A percentile compares a stretch with the other conserved stretches of the same genome.
Evolutionary conservation across 2,329 filamentous ascomycete genomes (phyloP).

Genomic region (Alternaria sp.): DNA sequence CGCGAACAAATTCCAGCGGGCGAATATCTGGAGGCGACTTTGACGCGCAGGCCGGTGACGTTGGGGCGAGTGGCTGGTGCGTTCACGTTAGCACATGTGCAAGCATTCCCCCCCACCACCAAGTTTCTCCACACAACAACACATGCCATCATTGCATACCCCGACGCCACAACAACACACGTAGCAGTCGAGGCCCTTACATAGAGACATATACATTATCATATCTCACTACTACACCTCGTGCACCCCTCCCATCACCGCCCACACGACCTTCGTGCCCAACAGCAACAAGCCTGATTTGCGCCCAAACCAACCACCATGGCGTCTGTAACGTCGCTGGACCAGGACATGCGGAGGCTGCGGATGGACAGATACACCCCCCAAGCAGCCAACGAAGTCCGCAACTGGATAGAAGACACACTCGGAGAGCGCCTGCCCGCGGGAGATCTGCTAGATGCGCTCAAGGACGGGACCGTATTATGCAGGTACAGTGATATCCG

Average conservation of each 20-base stretch:
- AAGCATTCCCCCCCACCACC: slow-evolving; percentile 23
- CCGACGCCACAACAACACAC: neutral
- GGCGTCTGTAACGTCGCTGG: slow-evolving; percentile 92
- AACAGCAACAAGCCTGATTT: slow-evolving; percentile 16
- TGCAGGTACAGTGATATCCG: slow-evolving; percentile 75
- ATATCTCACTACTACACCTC: neutral
- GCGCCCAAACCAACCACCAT: slow-evolving; percentile 57
- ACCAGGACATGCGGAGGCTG: slow-evolving; percentile 93
- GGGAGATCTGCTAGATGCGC: slow-evolving; percentile 79
- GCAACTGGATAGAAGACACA: slow-evolving; percentile 82
- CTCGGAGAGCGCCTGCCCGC: slow-evolving; percentile 75
- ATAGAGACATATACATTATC: neutral
- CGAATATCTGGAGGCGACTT: slow-evolving; percentile 6
- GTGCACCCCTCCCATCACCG: neutral
- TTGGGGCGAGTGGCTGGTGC: slow-evolving; percentile 33
- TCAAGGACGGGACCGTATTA: slow-evolving; percentile 90
- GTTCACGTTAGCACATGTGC: slow-evolving; percentile 21
- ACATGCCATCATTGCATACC: slow-evolving; percentile 8
- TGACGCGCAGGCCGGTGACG: slow-evolving; percentile 35
- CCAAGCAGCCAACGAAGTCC: slow-evolving; percentile 83
- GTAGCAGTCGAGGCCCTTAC: neutral
- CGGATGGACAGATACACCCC: slow-evolving; percentile 94
- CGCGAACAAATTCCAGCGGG: slow-evolving; percentile 7
- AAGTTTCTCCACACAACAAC: slow-evolving; percentile 8
- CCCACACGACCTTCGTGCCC: slow-evolving; percentile 7